A percentile compares a stretch with the other conserved stretches of the same genome.
Conservation (phyloP, 2,329 filamentous ascomycete species). For the Paraconiothyrium sp. region DNA sequence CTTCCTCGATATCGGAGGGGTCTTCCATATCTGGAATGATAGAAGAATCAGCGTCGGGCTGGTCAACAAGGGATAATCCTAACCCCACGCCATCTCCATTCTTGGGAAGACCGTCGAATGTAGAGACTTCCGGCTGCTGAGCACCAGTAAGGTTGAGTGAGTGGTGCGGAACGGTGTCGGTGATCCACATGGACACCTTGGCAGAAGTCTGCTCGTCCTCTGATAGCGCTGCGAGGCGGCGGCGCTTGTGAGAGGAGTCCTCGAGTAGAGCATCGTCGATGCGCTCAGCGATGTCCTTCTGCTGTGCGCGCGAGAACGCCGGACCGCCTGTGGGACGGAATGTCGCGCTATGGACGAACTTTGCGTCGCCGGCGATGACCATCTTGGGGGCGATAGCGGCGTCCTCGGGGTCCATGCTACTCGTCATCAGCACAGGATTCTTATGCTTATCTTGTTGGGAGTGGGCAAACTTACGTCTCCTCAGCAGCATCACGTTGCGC, state of each 20-base stretch:
- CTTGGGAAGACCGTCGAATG: not conserved
- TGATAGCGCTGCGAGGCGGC: not conserved
- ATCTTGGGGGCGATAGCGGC: not conserved
- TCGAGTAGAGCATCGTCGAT: not conserved
- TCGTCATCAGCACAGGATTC: not conserved
- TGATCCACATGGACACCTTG: not conserved
- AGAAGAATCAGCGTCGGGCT: not conserved
- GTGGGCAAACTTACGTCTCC: constrained; percentile 11
- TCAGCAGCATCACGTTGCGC: constrained; percentile 6
- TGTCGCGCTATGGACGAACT: not conserved
- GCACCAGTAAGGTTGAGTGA: not conserved
- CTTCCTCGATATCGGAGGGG: not conserved
- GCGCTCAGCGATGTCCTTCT: not conserved
- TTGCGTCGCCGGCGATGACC: not conserved
- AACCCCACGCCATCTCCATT: too few relatives aligned
- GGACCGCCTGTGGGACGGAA: not conserved
- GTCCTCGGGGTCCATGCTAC: not conserved
- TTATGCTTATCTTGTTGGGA: too few relatives aligned
- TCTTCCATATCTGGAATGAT: not conserved
- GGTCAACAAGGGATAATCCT: not conserved
- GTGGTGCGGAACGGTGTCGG: not conserved
- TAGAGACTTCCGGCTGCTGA: not conserved
- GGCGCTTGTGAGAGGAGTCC: not conserved
- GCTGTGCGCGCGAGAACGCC: not conserved
- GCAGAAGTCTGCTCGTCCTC: not conserved